Evolutionary conservation across 83 land plant genomes (phyloP).

Genomic region (Diphasiastrum complanatum): DNA sequence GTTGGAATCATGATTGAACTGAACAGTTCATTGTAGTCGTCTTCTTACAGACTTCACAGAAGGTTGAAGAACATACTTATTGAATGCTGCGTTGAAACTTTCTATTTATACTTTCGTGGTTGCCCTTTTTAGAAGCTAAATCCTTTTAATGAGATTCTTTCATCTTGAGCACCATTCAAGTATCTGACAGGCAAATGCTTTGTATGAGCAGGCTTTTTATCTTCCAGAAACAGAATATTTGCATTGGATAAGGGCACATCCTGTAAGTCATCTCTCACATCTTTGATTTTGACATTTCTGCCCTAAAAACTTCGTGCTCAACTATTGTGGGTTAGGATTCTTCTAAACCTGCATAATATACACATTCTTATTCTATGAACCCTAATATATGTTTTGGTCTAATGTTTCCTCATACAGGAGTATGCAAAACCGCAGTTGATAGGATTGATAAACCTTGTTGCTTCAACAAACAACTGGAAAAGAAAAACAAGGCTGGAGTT

Average conservation of each 20-base stretch:
- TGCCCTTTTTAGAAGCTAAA: too few species aligned
- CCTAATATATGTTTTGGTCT: not conserved
- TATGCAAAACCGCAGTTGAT: constrained; percentile 53
- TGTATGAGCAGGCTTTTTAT: constrained; percentile 75
- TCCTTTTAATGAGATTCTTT: too few species aligned
- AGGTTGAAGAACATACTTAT: too few species aligned
- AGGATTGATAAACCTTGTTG: constrained; percentile 70
- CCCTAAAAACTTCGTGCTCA: not conserved
- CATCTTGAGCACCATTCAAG: not conserved
- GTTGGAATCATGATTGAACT: too few species aligned
- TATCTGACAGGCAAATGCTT: too few species aligned
- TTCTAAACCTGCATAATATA: too few species aligned
- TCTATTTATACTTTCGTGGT: too few species aligned
- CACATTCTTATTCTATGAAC: too few species aligned
- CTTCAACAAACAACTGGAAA: constrained; percentile 77
- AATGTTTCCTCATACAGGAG: constrained; percentile 39
- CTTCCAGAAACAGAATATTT: constrained; percentile 97
- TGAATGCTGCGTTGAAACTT: too few species aligned
- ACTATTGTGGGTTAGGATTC: not conserved
- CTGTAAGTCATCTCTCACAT: constrained; percentile 46
- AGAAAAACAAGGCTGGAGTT: constrained; percentile 80
- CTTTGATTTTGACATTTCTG: not conserved
- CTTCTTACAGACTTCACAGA: not conserved
- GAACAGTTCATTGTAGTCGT: not conserved
- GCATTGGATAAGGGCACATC: constrained; percentile 92